A percentile compares a stretch with the other conserved stretches of the same genome.
These are phyloP conservation scores for Paratinospora sagittata DNA, from an alignment of 164 flowering plant species.

Conservation along the genomic window DNA sequence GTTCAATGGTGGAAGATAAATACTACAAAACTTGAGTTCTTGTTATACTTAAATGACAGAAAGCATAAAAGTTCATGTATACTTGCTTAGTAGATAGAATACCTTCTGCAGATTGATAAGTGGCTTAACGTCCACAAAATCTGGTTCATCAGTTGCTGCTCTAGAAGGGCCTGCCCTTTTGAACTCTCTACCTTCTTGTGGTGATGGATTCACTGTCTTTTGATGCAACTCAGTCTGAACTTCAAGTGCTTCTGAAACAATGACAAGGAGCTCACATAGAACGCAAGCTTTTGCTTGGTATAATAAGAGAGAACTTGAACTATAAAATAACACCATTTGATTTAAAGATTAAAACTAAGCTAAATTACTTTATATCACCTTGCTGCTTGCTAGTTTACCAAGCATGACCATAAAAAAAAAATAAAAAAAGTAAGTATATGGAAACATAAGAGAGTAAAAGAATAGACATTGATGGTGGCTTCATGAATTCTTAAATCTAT, in stretches of 20 bases:
- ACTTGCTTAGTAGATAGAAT: too few species aligned
- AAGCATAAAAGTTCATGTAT: too few species aligned
- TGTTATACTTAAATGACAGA: too few species aligned
- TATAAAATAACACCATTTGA: too few species aligned
- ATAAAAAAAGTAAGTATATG: too few species aligned
- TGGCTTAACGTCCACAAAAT: too few species aligned
- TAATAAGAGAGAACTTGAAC: too few species aligned
- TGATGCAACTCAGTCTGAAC: neutral
- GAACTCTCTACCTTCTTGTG: neutral
- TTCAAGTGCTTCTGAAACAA: neutral
- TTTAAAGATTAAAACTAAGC: neutral
- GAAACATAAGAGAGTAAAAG: neutral
- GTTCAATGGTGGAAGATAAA: too few species aligned
- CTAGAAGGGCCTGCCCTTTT: neutral
- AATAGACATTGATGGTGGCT: neutral
- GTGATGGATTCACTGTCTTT: neutral
- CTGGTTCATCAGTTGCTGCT: too few species aligned
- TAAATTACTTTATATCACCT: neutral
- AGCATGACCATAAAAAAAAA: neutral
- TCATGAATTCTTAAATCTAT: too few species aligned
- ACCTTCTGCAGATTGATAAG: too few species aligned
- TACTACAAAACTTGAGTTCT: too few species aligned
- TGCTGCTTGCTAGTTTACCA: neutral
- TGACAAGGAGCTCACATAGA: neutral
- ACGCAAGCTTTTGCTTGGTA: neutral